Conservation (phyloP, 148 eudicot species). For the Heliosperma pusillum region DNA sequence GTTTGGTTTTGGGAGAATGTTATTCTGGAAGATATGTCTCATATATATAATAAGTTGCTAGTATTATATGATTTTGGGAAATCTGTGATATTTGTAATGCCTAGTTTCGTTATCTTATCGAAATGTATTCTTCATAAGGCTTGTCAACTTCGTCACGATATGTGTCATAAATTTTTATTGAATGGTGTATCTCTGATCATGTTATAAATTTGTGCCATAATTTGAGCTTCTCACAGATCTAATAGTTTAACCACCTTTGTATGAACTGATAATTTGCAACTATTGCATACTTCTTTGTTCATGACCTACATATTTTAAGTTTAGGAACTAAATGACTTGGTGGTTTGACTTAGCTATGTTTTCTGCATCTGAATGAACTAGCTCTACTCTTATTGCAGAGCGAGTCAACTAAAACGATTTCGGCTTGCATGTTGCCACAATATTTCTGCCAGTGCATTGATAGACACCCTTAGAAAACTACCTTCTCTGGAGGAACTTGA, state of each 20-base stretch:
- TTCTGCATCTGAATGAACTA: conserved; percentile 18
- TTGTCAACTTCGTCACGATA: background rate
- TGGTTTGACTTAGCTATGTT: background rate
- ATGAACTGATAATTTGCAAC: background rate
- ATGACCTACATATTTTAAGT: background rate
- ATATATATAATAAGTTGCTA: background rate
- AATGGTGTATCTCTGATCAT: background rate
- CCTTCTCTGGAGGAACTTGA: conserved; percentile 62
- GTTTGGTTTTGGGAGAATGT: background rate
- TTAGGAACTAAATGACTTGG: background rate
- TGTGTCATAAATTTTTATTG: background rate
- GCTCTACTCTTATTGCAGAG: conserved; percentile 35
- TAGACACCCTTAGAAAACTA: conserved; percentile 41
- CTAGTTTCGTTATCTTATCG: background rate
- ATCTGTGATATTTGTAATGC: background rate
- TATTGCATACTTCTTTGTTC: background rate
- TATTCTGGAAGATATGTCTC: background rate
- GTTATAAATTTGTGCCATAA: background rate
- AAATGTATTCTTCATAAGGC: background rate
- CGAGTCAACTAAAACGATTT: conserved; percentile 35
- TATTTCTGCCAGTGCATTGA: conserved; percentile 40
- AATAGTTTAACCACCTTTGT: background rate
- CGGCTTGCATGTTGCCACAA: conserved; percentile 43
- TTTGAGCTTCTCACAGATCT: background rate
- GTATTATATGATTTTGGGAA: background rate